Base-by-base conservation (phyloP, 495 filamentous ascomycete genomes). In the Aspergillus campestris region DNA sequence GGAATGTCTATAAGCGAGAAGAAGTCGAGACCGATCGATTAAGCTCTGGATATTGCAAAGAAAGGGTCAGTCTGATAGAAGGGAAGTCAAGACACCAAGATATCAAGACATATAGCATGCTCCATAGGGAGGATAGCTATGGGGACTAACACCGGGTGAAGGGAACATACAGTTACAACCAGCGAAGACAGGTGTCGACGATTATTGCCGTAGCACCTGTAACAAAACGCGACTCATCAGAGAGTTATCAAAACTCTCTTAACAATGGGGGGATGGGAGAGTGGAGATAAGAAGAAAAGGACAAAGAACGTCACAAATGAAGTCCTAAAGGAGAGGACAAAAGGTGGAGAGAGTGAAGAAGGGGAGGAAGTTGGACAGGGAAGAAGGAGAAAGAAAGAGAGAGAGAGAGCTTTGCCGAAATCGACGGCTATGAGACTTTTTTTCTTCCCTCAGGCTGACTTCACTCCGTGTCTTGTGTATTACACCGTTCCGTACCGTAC, bases 171-270 rank as follows among this genome's bases (percentile, higher is more conserved):
- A 41, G 47, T 43, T 39, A 50, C 34, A 43, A 44, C 40, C 44
- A 54, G 27, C 11, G 51, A 57, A 61, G 43, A 51, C 64, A 71
- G 67, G 65, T 69, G 62, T 66, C 61, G 67, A 71, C 67, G 65
- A 66, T 51, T 52, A 58, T 61, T 69, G 67, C 65, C 65, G 65
- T 67, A 67, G 54, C 67, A 70, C 67, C 67, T 70, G 65, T 54
- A 57, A 51, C 52, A 40, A 60, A 56, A 57, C 62, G 53, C 57
- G 57, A 70, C 62, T 66, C 67, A 71, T 71, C 60, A 70, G 65
- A 71, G 62, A 69, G 66, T 58, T 55, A 46, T 24, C 58, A 59
- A 55, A 53, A 58, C 64, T 63, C 58, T 60, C 48, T 40, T 39
- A 51, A n/a, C 13, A 48, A 48, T 45, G 29, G 36, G 29, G 14